Percentiles rank a stretch among this genome's conserved stretches.
Conservation (phyloP, 176 grass and related monocot species). For the Ensete ventricosum region DNA sequence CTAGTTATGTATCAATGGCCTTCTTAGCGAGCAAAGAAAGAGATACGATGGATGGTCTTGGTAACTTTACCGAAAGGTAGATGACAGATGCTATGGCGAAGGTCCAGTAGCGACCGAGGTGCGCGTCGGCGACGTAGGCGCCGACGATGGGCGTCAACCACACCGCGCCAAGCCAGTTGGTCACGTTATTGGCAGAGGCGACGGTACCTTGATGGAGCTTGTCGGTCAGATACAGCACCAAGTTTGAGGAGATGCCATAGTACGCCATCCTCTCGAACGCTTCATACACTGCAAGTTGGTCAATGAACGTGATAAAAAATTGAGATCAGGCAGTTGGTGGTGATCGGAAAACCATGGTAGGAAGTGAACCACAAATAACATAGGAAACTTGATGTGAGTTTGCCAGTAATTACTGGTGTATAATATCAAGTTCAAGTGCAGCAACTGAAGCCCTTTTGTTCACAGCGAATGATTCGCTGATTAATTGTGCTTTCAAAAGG, state of each 20-base stretch:
- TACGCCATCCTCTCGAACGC: constrained; percentile 43
- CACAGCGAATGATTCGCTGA: too few relatives aligned
- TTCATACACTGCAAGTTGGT: constrained; percentile 27
- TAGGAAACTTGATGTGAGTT: too few relatives aligned
- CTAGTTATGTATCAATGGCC: too few relatives aligned
- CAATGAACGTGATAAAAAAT: background rate
- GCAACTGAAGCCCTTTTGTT: too few relatives aligned
- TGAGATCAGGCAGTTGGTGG: background rate
- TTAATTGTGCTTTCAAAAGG: too few relatives aligned
- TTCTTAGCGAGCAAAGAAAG: too few relatives aligned
- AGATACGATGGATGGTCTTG: background rate
- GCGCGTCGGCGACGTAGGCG: constrained; percentile 32
- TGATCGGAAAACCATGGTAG: background rate
- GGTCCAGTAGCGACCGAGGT: constrained; percentile 43
- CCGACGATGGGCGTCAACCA: constrained; percentile 30
- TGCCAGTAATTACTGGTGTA: too few relatives aligned
- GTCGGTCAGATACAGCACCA: constrained; percentile 29
- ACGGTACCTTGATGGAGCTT: constrained; percentile 43
- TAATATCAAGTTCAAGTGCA: too few relatives aligned
- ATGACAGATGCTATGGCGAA: constrained; percentile 31
- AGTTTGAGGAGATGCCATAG: constrained; percentile 36
- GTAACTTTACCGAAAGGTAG: constrained; percentile 23
- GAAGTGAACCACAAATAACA: too few relatives aligned
- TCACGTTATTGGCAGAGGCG: constrained; percentile 39
- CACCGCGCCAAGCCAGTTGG: constrained; percentile 33